Evolutionary conservation across 2,329 filamentous ascomycete species (phyloP).

Genomic region (Venturia carpophila): DNA sequence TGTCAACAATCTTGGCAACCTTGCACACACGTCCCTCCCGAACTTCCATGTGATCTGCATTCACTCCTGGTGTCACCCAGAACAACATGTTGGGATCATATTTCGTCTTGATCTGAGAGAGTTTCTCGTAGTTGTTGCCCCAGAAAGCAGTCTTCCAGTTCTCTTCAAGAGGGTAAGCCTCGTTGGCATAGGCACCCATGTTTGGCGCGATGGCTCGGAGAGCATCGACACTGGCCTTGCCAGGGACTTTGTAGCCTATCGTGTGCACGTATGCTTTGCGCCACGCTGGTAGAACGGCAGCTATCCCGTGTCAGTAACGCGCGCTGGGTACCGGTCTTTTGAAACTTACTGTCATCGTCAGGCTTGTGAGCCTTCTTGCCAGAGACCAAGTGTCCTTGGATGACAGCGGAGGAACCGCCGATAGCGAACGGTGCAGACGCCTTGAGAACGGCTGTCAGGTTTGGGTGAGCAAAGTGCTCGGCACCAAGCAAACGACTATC

Average conservation of each 20-base stretch:
- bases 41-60: conserved; percentile 17
- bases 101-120: conserved; percentile 19
- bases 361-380: conserved; percentile 11
- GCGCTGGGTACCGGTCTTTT: too few species aligned
- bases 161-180: conserved; percentile 15
- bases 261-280: conserved; percentile 14
- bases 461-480: conserved; percentile 1
- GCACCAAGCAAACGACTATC: conserved; percentile 17
- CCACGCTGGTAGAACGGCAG: conserved; percentile 13
- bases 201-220: conserved; percentile 15
- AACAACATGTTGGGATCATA: conserved; percentile 40
- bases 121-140: conserved; percentile 17
- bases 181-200: conserved; percentile 16
- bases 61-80: conserved; percentile 16
- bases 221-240: not conserved
- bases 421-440: conserved; percentile 9
- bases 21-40: conserved; percentile 15
- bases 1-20: conserved; percentile 8
- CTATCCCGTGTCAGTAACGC: not conserved
- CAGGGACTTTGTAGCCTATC: not conserved
- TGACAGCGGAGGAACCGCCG: not conserved
- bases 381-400: conserved; percentile 12
- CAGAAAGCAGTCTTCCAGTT: conserved; percentile 19
- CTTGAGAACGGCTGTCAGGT: conserved; percentile 12
- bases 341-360: conserved; percentile 13